These are phyloP conservation scores for Mesotaenium endlicherianum DNA, from an alignment of 139 green algal genomes.

Conservation along the genomic window DNA sequence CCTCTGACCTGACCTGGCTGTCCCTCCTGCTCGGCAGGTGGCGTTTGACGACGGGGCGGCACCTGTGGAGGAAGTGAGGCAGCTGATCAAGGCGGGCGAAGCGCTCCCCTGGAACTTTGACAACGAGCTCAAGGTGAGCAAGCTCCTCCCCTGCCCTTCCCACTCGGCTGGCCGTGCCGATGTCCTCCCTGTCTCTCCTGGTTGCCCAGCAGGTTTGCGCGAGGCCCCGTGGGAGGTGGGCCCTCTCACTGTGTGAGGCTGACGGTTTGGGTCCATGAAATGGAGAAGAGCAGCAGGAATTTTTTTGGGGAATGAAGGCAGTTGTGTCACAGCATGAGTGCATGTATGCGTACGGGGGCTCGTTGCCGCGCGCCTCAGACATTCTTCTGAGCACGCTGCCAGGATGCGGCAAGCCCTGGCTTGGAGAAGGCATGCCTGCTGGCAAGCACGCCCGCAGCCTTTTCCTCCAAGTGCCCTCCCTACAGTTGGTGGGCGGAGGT, in stretches of 20 bases:
- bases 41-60: not conserved
- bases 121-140: constrained; percentile 14
- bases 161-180: not conserved
- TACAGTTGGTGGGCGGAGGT: too few species aligned
- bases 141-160: not conserved
- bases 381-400: too few species aligned
- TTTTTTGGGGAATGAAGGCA: not conserved
- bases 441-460: too few species aligned
- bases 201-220: not conserved
- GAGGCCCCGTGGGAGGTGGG: not conserved
- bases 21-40: not conserved
- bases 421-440: too few species aligned
- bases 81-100: constrained; percentile 25
- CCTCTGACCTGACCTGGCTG: not conserved
- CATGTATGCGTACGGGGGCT: too few species aligned
- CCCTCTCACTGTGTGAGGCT: not conserved
- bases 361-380: too few species aligned
- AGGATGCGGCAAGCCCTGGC: too few species aligned
- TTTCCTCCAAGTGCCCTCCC: too few species aligned
- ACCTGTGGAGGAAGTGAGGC: constrained; percentile 22
- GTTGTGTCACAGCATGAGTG: too few species aligned
- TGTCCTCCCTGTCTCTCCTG: not conserved
- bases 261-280: not conserved
- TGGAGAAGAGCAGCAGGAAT: not conserved
- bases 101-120: constrained; percentile 31